phyloP scores from a whole-genome alignment of 371 early-diverging fungal species.

The Chytridiales sp. region DNA sequence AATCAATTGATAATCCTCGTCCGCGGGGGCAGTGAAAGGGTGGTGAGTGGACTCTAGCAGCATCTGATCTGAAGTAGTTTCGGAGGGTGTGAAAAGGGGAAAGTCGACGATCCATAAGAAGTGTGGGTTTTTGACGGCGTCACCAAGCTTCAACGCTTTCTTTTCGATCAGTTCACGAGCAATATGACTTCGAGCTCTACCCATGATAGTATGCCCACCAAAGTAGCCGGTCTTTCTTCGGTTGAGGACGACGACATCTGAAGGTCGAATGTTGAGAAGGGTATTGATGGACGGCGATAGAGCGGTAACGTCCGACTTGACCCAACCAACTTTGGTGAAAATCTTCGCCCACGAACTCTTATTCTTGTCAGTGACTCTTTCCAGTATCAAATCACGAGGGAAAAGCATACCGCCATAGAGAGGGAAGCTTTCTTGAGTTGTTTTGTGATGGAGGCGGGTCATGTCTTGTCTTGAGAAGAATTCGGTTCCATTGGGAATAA shows the following conservation, averaged over 20 bases:
- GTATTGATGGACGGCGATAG: neutral
- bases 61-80: neutral
- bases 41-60: constrained; percentile 72
- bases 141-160: neutral
- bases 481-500: constrained; percentile 14
- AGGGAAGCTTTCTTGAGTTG: constrained; percentile 36
- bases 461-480: constrained; percentile 6
- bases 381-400: constrained; percentile 19
- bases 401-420: constrained; percentile 43
- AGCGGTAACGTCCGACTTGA: neutral
- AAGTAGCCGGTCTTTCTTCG: constrained; percentile 44
- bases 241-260: constrained; percentile 62
- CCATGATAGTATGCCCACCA: constrained; percentile 75
- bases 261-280: constrained; percentile 40
- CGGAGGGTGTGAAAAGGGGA: constrained; percentile 74
- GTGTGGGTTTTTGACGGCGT: constrained; percentile 40
- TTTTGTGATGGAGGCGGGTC: constrained; percentile 2
- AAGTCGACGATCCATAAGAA: constrained; percentile 90
- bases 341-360: neutral
- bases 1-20: constrained; percentile 65
- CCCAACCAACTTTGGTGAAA: neutral
- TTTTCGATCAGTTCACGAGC: constrained; percentile 47
- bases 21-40: constrained; percentile 86
- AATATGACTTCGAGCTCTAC: constrained; percentile 65
- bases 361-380: constrained; percentile 24